These are phyloP conservation scores for Willaertia magna DNA, from an alignment of 208 protist genomes.

Conservation along the genomic window DNA sequence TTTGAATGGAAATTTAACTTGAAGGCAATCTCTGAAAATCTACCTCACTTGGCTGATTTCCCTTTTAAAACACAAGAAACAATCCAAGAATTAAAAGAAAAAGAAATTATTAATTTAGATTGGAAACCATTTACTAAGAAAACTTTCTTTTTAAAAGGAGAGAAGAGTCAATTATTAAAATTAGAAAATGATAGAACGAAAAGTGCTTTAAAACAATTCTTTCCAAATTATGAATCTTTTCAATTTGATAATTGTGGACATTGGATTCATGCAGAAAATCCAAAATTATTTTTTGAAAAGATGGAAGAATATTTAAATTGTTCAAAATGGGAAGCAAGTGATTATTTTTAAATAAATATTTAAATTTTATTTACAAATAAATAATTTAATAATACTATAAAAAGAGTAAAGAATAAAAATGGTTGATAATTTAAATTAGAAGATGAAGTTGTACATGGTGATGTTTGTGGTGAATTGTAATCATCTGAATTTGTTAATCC, in stretches of 20 bases:
- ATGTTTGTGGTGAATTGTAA: too few species aligned
- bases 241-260: not conserved
- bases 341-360: too few species aligned
- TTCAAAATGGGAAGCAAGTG: too few species aligned
- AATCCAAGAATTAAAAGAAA: not conserved
- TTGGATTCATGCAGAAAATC: not conserved
- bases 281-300: not conserved
- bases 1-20: conserved; percentile 3
- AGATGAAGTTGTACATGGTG: too few species aligned
- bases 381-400: too few species aligned
- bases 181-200: not conserved
- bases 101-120: not conserved
- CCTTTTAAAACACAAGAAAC: not conserved
- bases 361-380: too few species aligned
- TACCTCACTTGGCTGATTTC: not conserved
- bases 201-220: not conserved
- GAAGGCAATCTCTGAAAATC: not conserved
- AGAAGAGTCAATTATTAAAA: not conserved
- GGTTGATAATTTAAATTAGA: too few species aligned
- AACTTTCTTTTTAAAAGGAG: not conserved
- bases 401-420: too few species aligned
- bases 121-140: not conserved
- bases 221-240: not conserved
- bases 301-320: not conserved
- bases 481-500: too few species aligned